A percentile compares a stretch with the other conserved stretches of the same genome.
Conservation (phyloP, 2,329 filamentous ascomycete genomes). For the Colletotrichum lupini region DNA sequence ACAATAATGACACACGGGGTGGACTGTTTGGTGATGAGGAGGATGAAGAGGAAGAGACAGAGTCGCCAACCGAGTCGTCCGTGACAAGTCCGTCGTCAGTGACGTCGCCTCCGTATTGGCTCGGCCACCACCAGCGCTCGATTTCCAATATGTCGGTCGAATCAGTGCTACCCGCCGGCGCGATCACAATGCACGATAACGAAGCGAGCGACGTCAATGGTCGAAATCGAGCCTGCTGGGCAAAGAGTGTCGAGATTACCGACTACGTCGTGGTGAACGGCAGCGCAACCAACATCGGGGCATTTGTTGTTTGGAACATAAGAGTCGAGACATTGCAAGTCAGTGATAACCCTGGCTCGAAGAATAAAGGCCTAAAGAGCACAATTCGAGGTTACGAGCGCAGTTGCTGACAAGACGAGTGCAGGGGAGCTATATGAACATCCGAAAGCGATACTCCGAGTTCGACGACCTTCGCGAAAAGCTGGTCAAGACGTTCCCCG, state of each 20-base stretch:
- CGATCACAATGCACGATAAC: constrained; percentile 72
- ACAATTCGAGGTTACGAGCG: too few relatives aligned
- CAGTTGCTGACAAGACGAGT: constrained; percentile 36
- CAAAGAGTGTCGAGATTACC: constrained; percentile 69
- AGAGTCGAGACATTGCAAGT: constrained; percentile 87
- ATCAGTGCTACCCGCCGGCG: constrained; percentile 61
- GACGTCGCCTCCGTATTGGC: constrained; percentile 59
- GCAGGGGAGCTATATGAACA: constrained; percentile 71
- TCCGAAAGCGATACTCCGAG: constrained; percentile 86
- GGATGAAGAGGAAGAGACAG: constrained; percentile 14
- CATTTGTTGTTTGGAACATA: constrained; percentile 96
- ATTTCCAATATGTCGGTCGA: constrained; percentile 57
- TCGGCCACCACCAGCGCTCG: constrained; percentile 48
- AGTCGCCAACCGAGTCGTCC: constrained; percentile 25
- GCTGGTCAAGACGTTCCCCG: constrained; percentile 83
- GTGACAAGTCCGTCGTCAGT: constrained; percentile 40
- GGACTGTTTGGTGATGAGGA: constrained; percentile 31
- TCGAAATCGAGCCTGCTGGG: constrained; percentile 71
- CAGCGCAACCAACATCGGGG: constrained; percentile 72
- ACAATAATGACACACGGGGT: constrained; percentile 21
- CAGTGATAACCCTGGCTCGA: constrained; percentile 48
- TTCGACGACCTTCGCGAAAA: constrained; percentile 85
- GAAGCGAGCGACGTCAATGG: constrained; percentile 63
- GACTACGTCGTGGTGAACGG: constrained; percentile 69
- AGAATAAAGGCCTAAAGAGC: not conserved